Percentiles rank a stretch among this genome's conserved stretches.
These are phyloP conservation scores for Clavispora vitiphila DNA, from an alignment of 805 yeast species.

Conservation along the genomic window DNA sequence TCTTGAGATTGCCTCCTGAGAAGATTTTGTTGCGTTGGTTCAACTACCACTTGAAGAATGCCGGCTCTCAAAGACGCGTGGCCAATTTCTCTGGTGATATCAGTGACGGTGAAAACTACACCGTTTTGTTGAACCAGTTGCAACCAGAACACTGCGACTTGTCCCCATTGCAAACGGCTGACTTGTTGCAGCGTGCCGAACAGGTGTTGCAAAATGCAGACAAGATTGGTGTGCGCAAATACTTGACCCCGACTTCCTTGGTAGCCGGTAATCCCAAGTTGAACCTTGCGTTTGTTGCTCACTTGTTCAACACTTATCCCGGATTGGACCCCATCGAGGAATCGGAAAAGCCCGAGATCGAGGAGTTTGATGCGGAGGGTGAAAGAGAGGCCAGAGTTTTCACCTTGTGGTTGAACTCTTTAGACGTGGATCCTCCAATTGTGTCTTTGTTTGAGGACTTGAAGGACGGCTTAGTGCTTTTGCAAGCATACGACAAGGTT, in stretches of 20 bases:
- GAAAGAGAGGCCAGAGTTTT: constrained; percentile 99
- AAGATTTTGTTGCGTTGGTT: constrained; percentile 96
- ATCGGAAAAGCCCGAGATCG: constrained; percentile 86
- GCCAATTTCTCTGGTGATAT: constrained; percentile 83
- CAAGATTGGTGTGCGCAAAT: constrained; percentile 85
- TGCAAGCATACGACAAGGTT: constrained; percentile 94
- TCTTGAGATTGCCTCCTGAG: constrained; percentile 94
- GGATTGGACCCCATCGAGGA: constrained; percentile 95
- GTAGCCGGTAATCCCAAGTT: constrained; percentile 96
- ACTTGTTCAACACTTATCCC: constrained; percentile 92
- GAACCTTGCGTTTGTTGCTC: constrained; percentile 96
- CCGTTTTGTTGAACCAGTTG: constrained; percentile 82
- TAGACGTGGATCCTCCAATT: constrained; percentile 94
- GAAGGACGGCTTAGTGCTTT: constrained; percentile 82
- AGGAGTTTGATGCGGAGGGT: constrained; percentile 98
- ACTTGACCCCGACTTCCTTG: constrained; percentile 86
- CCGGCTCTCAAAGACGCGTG: constrained; percentile 84
- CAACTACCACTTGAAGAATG: constrained; percentile 91
- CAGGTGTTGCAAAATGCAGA: constrained; percentile 84
- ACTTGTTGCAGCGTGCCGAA: constrained; percentile 79
- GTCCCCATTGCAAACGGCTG: constrained; percentile 74
- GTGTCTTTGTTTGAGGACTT: constrained; percentile 88
- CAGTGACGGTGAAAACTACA: constrained; percentile 92
- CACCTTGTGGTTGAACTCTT: constrained; percentile 93
- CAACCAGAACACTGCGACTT: constrained; percentile 78